phyloP scores from a whole-genome alignment of 768 basidiomycete genomes.

The Termitomyces sp. region DNA sequence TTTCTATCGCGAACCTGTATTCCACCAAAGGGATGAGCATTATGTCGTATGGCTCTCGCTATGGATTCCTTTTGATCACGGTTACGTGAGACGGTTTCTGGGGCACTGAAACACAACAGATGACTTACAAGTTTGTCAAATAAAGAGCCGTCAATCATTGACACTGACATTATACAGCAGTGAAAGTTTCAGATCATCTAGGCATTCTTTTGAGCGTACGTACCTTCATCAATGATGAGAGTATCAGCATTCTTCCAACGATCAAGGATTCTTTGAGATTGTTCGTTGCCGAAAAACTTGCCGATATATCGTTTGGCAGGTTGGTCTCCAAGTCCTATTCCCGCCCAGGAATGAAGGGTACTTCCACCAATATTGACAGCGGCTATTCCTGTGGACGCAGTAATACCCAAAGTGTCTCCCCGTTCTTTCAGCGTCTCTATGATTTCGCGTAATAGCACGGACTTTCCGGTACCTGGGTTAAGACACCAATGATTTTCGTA shows the following conservation, averaged over 20 bases:
- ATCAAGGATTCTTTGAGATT: constrained; percentile 31
- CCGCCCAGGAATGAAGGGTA: constrained; percentile 81
- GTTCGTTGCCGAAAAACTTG: constrained; percentile 43
- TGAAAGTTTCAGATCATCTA: background rate
- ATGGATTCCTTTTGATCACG: constrained; percentile 52
- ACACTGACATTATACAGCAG: constrained; percentile 45
- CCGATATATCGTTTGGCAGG: constrained; percentile 42
- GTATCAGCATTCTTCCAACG: constrained; percentile 62
- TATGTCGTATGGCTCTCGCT: constrained; percentile 50
- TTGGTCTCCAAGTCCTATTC: constrained; percentile 70
- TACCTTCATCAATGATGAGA: constrained; percentile 85
- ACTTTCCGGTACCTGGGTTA: constrained; percentile 70
- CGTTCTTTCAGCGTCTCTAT: constrained; percentile 41
- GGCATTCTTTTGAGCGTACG: constrained; percentile 14
- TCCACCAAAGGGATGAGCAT: constrained; percentile 67
- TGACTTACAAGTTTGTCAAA: constrained; percentile 73
- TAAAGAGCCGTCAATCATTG: constrained; percentile 78
- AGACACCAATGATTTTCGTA: background rate
- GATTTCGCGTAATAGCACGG: constrained; percentile 72
- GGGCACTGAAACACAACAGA: background rate
- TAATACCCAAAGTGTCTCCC: constrained; percentile 51
- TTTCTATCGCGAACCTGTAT: constrained; percentile 58
- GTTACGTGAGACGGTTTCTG: background rate
- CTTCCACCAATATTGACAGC: constrained; percentile 78
- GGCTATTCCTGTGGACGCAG: constrained; percentile 77